phyloP scores from a whole-genome alignment of 305 asterid species.

The Coffea humblotiana region DNA sequence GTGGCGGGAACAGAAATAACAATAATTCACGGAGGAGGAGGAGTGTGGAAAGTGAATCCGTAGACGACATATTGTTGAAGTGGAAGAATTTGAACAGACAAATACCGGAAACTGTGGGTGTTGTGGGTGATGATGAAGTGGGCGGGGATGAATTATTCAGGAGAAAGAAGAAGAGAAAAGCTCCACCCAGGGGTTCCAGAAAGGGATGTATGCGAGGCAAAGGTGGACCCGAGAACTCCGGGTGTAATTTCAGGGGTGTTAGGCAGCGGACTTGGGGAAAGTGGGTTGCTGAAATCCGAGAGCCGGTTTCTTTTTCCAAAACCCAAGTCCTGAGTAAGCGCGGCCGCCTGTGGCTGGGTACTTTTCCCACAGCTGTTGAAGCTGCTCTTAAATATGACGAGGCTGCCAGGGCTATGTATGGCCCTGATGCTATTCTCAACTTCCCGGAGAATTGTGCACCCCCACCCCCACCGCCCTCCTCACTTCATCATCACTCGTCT shows the following conservation, averaged over 20 bases:
- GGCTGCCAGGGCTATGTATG: conserved; percentile 32
- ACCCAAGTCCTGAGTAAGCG: not conserved
- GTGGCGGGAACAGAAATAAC: conserved; percentile 1
- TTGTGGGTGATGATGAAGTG: not conserved
- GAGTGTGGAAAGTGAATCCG: not conserved
- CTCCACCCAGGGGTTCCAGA: conserved; percentile 21
- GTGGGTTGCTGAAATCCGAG: conserved; percentile 43
- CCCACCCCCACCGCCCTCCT: not conserved
- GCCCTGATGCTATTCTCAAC: conserved; percentile 27
- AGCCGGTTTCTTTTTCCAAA: conserved; percentile 14
- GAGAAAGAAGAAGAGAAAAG: not conserved
- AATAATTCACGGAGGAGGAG: not conserved
- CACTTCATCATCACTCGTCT: not conserved
- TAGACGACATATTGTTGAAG: conserved; percentile 15
- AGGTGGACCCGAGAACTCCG: conserved; percentile 39
- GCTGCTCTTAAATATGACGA: conserved; percentile 34
- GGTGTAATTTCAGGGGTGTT: conserved; percentile 28
- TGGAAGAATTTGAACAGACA: conserved; percentile 13
- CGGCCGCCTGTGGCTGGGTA: conserved; percentile 34
- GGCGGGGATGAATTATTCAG: not conserved
- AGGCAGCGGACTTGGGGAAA: conserved; percentile 42
- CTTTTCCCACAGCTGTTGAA: conserved; percentile 25
- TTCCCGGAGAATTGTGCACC: conserved; percentile 19
- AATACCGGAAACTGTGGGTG: not conserved
- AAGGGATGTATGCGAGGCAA: conserved; percentile 37